Percentiles rank a stretch among this genome's conserved stretches.
These are phyloP conservation scores for Eucalyptus erythrocorys DNA, from an alignment of 345 rosid species.

Conservation along the genomic window DNA sequence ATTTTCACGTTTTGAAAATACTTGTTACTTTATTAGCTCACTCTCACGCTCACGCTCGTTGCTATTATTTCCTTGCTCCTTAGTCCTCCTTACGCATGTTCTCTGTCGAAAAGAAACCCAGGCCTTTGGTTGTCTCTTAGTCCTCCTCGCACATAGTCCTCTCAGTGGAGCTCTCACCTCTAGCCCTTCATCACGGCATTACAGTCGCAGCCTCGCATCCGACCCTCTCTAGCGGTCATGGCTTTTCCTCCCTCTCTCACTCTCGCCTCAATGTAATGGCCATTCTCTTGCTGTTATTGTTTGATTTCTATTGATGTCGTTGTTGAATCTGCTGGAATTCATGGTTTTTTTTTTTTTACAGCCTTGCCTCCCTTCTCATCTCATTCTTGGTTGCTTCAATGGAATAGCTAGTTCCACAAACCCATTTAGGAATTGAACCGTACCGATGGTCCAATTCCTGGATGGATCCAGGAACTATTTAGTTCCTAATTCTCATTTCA, in stretches of 20 bases:
- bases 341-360: background rate
- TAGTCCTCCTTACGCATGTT: no score
- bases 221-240: no score
- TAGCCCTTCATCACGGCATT: rapidly evolving
- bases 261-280: background rate
- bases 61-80: background rate
- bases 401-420: no score
- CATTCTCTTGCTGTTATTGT: background rate
- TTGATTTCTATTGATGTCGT: background rate
- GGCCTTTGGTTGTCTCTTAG: background rate
- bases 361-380: background rate
- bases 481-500: no score
- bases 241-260: background rate
- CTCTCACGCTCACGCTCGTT: rapidly evolving
- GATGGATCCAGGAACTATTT: no score
- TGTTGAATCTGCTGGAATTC: background rate
- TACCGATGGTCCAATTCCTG: rapidly evolving
- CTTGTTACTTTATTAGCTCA: background rate
- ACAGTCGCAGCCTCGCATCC: background rate
- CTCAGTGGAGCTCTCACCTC: background rate
- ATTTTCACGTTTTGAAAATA: no score
- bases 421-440: rapidly evolving
- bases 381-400: background rate
- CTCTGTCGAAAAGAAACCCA: background rate
- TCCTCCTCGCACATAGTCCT: background rate